Percentiles rank a stretch among this genome's conserved stretches.
Evolutionary conservation across 2,329 filamentous ascomycete species (phyloP).

Genomic region (Colletotrichum tropicicola): DNA sequence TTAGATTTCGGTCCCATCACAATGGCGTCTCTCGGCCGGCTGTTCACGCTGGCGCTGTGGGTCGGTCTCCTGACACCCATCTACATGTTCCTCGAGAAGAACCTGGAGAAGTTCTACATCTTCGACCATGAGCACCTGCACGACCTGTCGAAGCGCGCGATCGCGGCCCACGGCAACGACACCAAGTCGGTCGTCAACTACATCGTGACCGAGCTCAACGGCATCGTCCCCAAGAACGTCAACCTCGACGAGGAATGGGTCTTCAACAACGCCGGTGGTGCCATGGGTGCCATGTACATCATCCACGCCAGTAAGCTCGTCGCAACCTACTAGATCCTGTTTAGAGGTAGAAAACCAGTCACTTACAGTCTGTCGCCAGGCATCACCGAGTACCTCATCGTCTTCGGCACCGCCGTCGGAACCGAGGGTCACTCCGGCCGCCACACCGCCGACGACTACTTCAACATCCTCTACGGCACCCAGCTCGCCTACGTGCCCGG

Average conservation of each 20-base stretch:
- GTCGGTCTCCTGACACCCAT: slow-evolving; percentile 63
- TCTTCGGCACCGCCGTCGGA: slow-evolving; percentile 84
- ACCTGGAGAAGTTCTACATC: slow-evolving; percentile 75
- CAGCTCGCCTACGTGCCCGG: slow-evolving; percentile 80
- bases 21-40: slow-evolving; percentile 40
- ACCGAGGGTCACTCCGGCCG: slow-evolving; percentile 90
- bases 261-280: slow-evolving; percentile 91
- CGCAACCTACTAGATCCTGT: not conserved
- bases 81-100: slow-evolving; percentile 65
- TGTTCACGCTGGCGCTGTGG: slow-evolving; percentile 61
- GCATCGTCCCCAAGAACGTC: slow-evolving; percentile 62
- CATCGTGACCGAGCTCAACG: slow-evolving; percentile 74
- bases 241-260: slow-evolving; percentile 84
- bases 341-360: not conserved
- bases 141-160: slow-evolving; percentile 71
- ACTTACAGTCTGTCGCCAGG: slow-evolving; percentile 47
- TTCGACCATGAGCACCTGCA: slow-evolving; percentile 76
- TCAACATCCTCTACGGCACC: slow-evolving; percentile 84
- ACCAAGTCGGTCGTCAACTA: slow-evolving; percentile 73
- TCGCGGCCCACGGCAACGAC: slow-evolving; percentile 77
- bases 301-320: slow-evolving; percentile 79
- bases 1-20: not conserved
- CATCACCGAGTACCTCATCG: slow-evolving; percentile 89
- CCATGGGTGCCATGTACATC: slow-evolving; percentile 92
- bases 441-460: slow-evolving; percentile 94